A percentile compares a stretch with the other conserved stretches of the same genome.
Evolutionary conservation across 306 rosid species (phyloP).

Genomic region (Acacia melanoxylon): DNA sequence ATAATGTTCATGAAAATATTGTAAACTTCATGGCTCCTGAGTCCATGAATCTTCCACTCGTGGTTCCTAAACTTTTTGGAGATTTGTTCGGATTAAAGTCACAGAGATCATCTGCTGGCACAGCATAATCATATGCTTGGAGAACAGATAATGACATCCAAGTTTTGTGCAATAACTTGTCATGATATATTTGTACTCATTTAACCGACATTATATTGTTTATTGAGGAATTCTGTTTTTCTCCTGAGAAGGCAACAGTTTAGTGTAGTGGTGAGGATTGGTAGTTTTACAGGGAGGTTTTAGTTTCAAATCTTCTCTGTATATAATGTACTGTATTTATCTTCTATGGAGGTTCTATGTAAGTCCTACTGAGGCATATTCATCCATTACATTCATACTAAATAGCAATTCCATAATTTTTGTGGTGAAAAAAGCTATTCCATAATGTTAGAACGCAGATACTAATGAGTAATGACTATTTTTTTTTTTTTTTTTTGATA

Average conservation of each 20-base stretch:
- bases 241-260: neutral
- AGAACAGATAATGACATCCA: neutral
- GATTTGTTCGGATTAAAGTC: constrained; percentile 73
- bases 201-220: constrained; percentile 17
- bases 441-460: too few relatives aligned
- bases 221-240: constrained; percentile 19
- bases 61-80: constrained; percentile 63
- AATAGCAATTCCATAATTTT: neutral
- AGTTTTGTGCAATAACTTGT: constrained; percentile 19
- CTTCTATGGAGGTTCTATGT: too few relatives aligned
- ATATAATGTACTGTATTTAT: neutral
- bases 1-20: constrained; percentile 81
- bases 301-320: neutral
- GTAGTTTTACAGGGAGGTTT: neutral
- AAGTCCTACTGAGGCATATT: too few relatives aligned
- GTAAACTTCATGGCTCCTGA: constrained; percentile 79
- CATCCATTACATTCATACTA: neutral
- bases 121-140: constrained; percentile 30
- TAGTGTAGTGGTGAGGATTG: neutral
- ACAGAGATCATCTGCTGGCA: constrained; percentile 41
- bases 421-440: too few relatives aligned
- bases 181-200: constrained; percentile 13
- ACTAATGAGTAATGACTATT: too few relatives aligned
- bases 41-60: constrained; percentile 52
- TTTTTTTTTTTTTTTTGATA: too few relatives aligned